Percentiles rank a stretch among this genome's conserved stretches.
Conservation (phyloP, 257 asterid genomes). For the Rauvolfia tetraphylla region DNA sequence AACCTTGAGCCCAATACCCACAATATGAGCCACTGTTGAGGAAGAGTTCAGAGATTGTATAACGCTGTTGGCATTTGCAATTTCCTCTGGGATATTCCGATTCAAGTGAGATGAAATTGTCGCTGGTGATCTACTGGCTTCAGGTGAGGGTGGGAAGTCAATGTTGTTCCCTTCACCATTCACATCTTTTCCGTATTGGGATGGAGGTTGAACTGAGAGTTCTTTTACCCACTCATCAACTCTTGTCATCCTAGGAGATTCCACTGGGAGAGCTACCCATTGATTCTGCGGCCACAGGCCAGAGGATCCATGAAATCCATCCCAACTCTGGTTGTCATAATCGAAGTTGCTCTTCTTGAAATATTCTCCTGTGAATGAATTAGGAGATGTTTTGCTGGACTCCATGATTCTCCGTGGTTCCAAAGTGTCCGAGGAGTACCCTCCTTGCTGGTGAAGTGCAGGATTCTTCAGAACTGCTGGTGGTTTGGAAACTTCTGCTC, state of each 20-base stretch:
- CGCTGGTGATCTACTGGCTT: constrained; percentile 26
- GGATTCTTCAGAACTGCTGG: constrained; percentile 28
- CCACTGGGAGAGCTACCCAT: constrained; percentile 70
- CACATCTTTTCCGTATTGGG: constrained; percentile 29
- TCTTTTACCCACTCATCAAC: constrained; percentile 66
- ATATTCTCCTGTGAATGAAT: constrained; percentile 30
- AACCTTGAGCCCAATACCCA: constrained; percentile 54
- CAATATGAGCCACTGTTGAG: constrained; percentile 72
- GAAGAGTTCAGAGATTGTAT: constrained; percentile 62
- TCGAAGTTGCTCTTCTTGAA: constrained; percentile 23
- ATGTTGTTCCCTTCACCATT: constrained; percentile 31
- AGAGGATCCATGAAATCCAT: constrained; percentile 45
- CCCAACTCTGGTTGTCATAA: constrained; percentile 36
- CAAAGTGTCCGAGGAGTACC: constrained; percentile 68
- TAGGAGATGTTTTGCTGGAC: constrained; percentile 34
- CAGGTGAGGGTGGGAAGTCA: constrained; percentile 34
- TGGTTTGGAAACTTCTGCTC: constrained; percentile 21
- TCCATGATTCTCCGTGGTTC: constrained; percentile 43
- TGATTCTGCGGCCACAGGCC: constrained; percentile 81
- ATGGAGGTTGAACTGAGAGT: constrained; percentile 38
- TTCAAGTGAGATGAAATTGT: constrained; percentile 26
- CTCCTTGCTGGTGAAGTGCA: constrained; percentile 52
- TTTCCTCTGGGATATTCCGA: constrained; percentile 46
- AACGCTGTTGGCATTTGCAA: constrained; percentile 59
- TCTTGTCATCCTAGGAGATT: constrained; percentile 47